phyloP scores from a whole-genome alignment of 257 asterid genomes.

The Henckelia pumila region DNA sequence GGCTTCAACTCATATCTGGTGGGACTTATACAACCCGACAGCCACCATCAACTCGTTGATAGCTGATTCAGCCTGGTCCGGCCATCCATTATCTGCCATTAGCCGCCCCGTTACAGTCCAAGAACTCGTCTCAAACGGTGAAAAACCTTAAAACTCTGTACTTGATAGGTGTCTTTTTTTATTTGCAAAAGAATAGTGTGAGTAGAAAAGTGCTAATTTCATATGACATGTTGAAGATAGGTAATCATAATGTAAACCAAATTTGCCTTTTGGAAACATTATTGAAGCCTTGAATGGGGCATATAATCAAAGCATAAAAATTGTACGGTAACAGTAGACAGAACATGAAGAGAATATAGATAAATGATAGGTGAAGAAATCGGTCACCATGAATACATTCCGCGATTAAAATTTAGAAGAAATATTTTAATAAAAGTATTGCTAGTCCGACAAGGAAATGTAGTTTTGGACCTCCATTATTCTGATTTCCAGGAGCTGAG shows the following conservation, averaged over 20 bases:
- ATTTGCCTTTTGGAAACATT: neutral
- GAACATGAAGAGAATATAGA: no score
- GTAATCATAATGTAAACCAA: no score
- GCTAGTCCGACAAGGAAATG: conserved; percentile 34
- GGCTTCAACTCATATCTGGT: conserved; percentile 52
- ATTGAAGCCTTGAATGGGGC: no score
- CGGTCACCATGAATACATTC: conserved; percentile 24
- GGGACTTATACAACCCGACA: conserved; percentile 69
- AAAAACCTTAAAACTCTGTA: conserved; percentile 1
- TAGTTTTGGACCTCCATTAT: conserved; percentile 10
- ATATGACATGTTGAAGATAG: neutral
- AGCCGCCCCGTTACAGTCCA: conserved; percentile 56
- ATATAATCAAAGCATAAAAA: no score
- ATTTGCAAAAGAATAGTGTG: neutral
- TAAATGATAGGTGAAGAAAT: neutral
- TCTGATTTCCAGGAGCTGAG: neutral
- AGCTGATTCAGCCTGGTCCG: conserved; percentile 56
- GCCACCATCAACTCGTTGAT: conserved; percentile 44
- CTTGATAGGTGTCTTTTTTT: neutral
- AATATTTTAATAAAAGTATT: conserved; percentile 23
- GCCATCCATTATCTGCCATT: conserved; percentile 38
- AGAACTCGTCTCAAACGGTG: conserved; percentile 29
- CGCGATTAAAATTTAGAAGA: conserved; percentile 18
- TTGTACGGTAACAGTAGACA: no score
- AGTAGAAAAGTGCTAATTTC: neutral